phyloP scores from a whole-genome alignment of 148 eudicot genomes.

The Vaccinium vitisidaea region DNA sequence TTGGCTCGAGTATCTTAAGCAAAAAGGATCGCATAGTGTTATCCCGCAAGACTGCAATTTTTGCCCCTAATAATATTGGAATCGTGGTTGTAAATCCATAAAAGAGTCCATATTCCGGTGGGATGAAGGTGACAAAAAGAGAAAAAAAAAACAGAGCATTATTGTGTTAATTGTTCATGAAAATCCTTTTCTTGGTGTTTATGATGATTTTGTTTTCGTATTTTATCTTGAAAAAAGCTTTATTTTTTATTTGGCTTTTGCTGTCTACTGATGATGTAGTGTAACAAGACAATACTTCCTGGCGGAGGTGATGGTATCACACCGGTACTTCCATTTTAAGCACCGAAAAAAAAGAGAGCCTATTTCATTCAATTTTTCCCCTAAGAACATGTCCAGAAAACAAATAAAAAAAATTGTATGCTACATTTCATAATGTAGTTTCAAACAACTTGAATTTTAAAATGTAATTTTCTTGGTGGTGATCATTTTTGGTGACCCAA shows the following conservation, averaged over 20 bases:
- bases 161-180: not conserved
- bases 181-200: not conserved
- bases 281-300: too few species aligned
- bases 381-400: not conserved
- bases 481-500: not conserved
- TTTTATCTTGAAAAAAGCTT: not conserved
- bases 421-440: not conserved
- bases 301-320: too few species aligned
- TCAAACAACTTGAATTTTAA: not conserved
- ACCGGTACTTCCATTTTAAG: too few species aligned
- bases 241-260: not conserved
- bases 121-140: not conserved
- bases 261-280: too few species aligned
- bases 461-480: not conserved
- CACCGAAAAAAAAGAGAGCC: too few species aligned
- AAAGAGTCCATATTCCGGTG: not conserved
- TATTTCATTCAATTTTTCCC: not conserved
- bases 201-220: not conserved
- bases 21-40: too few species aligned
- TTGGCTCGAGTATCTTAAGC: too few species aligned
- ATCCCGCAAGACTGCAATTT: too few species aligned
- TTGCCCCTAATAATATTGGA: too few species aligned
- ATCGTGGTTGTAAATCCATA: too few species aligned
- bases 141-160: not conserved
- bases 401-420: not conserved